Base-by-base conservation (phyloP, 2,329 filamentous ascomycete species). In the Biscogniauxia marginata region DNA sequence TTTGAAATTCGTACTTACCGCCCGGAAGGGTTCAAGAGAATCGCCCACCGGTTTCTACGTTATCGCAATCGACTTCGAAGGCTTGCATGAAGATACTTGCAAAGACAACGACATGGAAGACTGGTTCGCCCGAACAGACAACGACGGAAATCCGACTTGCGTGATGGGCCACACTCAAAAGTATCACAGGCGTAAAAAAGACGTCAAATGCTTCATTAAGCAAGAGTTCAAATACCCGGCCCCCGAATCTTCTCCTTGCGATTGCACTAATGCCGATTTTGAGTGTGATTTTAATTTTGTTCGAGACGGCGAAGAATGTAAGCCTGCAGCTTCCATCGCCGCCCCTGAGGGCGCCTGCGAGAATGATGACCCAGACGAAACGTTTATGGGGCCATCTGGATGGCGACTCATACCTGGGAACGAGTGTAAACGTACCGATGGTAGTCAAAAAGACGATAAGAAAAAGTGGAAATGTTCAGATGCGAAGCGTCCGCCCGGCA, bases 261-360 rank as follows among this genome's bases (percentile, higher is more conserved):
- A 90, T 44, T 99, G 95, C 73, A 86, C 87, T 0, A 84, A 89
- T 55, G 78, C 80, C 30, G 96, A 99, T 72, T 99, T 96, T 71
- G 95, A 99, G 75, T 99, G 95, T 71, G 93, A 98, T 70, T 96
- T 90, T 79, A 96, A 96, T 72, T 98, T 96, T 70, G 77, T 86
- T 57, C 84, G 84, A 64, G 79, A 93, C 59, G 80, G 83, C 52
- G 84, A 83, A 50, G 81, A 87, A 59, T 98, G 95, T 70, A 79
- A 85, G 21, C 81, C 83, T 7, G 83, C 80, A 22, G 86, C 84
- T 0, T 77, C 83, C 3, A 72, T 96, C 46, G 71, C 79, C 2
- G 77, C 85, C 1, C 92, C 93, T 0, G 82, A 89, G 48, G 90
- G 85, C 7, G 82, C 84, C 23, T 99, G 95, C 73, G 84, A 89